These are phyloP conservation scores for Intubia oerlemansii DNA, from an alignment of 2,329 filamentous ascomycete species.

Conservation along the genomic window DNA sequence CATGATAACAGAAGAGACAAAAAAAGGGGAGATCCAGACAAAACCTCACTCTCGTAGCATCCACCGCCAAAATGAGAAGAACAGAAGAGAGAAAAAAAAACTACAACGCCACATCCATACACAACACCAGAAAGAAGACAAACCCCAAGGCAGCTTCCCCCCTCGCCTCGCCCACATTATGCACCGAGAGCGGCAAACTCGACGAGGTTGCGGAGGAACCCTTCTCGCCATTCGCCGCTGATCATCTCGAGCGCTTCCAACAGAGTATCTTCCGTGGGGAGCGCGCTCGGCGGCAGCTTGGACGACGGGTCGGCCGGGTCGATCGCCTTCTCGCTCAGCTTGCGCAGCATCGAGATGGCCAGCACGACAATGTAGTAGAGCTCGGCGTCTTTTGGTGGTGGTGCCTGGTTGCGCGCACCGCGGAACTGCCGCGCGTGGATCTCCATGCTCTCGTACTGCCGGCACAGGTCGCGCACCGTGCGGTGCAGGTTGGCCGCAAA, in stretches of 20 bases:
- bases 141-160: too few relatives aligned
- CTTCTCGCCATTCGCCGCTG: conserved; percentile 33
- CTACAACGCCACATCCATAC: too few relatives aligned
- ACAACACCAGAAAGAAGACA: too few relatives aligned
- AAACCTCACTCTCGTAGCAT: too few relatives aligned
- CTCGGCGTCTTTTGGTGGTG: conserved; percentile 24
- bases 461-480: conserved; percentile 51
- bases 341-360: conserved; percentile 44
- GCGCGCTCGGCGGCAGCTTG: conserved; percentile 34
- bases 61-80: too few relatives aligned
- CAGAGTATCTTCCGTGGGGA: conserved; percentile 46
- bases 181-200: conserved; percentile 37
- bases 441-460: conserved; percentile 26
- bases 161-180: too few relatives aligned
- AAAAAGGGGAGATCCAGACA: too few relatives aligned
- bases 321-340: conserved; percentile 44
- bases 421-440: conserved; percentile 11
- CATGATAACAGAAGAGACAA: too few relatives aligned
- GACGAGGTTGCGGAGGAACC: conserved; percentile 46
- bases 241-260: conserved; percentile 46
- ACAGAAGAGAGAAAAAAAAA: too few relatives aligned
- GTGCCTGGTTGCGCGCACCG: conserved; percentile 1
- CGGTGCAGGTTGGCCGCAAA: conserved; percentile 64
- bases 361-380: conserved; percentile 44
- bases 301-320: conserved; percentile 30